Evolutionary conservation across 768 basidiomycete species (phyloP).

Genomic region (Boletus sp.): DNA sequence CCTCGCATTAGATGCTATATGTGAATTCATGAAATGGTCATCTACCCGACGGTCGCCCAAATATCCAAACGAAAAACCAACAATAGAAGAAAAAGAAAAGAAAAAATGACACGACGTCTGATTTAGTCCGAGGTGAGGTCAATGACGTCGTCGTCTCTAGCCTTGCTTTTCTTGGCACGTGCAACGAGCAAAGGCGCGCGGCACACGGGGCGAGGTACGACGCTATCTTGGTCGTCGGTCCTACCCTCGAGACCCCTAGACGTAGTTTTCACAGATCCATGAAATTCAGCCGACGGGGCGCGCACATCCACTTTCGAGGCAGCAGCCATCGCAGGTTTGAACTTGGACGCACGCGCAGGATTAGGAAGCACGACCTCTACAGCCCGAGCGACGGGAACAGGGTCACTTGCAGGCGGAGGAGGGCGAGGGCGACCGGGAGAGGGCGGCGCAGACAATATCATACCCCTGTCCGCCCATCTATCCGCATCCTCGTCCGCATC

Average conservation of each 20-base stretch:
- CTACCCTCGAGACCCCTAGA: neutral
- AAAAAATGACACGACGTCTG: too few species aligned
- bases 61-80: neutral
- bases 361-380: neutral
- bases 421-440: neutral
- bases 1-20: too few species aligned
- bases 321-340: constrained; percentile 13
- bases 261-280: neutral
- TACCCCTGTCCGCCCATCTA: constrained; percentile 19
- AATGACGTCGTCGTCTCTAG: constrained; percentile 33
- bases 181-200: constrained; percentile 23
- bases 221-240: neutral
- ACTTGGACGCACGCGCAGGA: constrained; percentile 14
- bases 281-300: neutral
- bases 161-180: constrained; percentile 14
- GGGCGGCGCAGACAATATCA: constrained; percentile 29
- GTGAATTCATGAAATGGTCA: too few species aligned
- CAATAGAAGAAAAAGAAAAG: too few species aligned
- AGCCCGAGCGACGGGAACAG: neutral
- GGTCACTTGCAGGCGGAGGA: neutral
- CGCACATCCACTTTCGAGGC: neutral
- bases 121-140: constrained; percentile 38
- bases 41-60: too few species aligned
- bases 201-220: neutral
- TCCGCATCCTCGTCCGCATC: constrained; percentile 4